A percentile compares a stretch with the other conserved stretches of the same genome.
phyloP scores from a whole-genome alignment of 306 rosid species.

The Dryas drummondii region DNA sequence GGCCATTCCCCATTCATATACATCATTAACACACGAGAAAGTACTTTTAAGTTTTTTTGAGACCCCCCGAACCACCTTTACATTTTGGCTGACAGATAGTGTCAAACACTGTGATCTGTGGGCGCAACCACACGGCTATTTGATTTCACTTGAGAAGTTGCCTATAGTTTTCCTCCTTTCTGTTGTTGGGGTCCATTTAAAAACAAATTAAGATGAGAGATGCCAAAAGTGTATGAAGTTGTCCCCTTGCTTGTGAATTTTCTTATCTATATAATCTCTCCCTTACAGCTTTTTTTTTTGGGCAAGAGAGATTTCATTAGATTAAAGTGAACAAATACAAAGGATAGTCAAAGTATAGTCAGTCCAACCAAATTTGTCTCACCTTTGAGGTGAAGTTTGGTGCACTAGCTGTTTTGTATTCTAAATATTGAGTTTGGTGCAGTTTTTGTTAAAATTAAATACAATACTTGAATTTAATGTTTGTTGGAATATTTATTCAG shows the following conservation, averaged over 20 bases:
- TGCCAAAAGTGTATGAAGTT: constrained; percentile 12
- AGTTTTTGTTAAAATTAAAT: not conserved
- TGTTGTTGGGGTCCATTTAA: constrained; percentile 9
- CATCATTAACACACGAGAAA: not conserved
- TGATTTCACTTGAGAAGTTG: not conserved
- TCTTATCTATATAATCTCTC: too few species aligned
- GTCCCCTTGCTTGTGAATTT: not conserved
- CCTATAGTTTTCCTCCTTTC: constrained; percentile 7
- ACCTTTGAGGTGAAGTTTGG: too few species aligned
- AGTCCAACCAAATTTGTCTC: too few species aligned
- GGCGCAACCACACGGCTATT: constrained; percentile 45
- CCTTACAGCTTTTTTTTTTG: too few species aligned
- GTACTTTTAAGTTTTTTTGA: constrained; percentile 9
- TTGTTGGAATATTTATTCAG: not conserved
- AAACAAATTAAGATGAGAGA: not conserved
- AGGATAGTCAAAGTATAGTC: too few species aligned
- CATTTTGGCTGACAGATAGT: too few species aligned
- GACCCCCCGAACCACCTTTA: too few species aligned
- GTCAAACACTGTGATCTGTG: constrained; percentile 13
- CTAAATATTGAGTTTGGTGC: not conserved
- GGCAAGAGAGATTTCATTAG: too few species aligned
- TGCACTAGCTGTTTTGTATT: too few species aligned
- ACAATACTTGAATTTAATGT: not conserved
- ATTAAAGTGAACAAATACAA: too few species aligned
- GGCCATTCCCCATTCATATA: not conserved